Evolutionary conservation across 495 filamentous ascomycete genomes (phyloP).

Genomic region (Aspergillus haitiensis): DNA sequence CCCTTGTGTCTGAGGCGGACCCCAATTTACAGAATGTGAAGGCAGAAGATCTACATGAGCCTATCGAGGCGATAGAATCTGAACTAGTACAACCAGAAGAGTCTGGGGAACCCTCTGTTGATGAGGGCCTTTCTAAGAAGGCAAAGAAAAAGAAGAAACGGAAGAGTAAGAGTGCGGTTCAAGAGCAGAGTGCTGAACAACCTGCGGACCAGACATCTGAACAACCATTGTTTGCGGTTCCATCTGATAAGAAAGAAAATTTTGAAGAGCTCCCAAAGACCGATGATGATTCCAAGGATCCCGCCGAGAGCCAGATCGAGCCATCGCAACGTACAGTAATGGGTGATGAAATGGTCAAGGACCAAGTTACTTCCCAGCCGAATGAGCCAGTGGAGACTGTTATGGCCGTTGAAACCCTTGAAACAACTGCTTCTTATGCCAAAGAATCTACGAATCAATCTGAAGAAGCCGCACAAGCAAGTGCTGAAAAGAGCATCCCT

Average conservation of each 20-base stretch:
- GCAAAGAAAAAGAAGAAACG: constrained; percentile 43
- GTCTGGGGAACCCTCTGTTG: constrained; percentile 14
- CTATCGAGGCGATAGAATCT: constrained; percentile 5
- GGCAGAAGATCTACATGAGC: constrained; percentile 1
- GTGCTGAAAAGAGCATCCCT: too few relatives aligned
- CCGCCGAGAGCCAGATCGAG: neutral
- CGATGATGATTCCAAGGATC: neutral
- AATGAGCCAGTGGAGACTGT: neutral
- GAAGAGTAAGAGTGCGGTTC: constrained; percentile 29
- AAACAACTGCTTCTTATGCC: neutral
- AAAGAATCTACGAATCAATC: neutral
- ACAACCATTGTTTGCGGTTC: neutral
- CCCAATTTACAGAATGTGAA: neutral
- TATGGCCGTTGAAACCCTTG: neutral
- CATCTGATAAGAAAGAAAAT: neutral
- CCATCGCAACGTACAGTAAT: neutral
- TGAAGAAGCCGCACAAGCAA: neutral
- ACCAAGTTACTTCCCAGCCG: neutral
- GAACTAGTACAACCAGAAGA: constrained; percentile 12
- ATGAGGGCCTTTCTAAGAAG: constrained; percentile 33
- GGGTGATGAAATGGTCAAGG: neutral
- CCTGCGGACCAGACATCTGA: constrained; percentile 7
- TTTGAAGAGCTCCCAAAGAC: neutral
- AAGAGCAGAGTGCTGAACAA: constrained; percentile 15
- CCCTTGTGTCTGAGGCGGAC: neutral